phyloP scores from a whole-genome alignment of 129 eudicot genomes.

The Flaveria sonorensis region DNA sequence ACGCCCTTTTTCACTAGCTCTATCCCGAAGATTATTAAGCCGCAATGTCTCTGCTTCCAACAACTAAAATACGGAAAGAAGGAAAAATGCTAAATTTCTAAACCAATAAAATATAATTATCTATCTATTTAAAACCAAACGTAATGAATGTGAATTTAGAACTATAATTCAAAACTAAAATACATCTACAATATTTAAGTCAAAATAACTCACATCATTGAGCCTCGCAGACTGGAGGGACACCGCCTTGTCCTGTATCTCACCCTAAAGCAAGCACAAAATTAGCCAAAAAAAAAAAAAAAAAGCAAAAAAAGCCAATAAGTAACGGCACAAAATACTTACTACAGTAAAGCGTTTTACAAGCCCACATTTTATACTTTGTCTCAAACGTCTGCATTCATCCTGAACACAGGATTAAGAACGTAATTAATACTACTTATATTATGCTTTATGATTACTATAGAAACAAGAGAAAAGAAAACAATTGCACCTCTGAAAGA shows the following conservation, averaged over 20 bases:
- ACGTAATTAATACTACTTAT: not conserved
- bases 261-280: slow-evolving; percentile 58
- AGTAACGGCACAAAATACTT: slow-evolving; percentile 38
- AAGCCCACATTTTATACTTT: slow-evolving; percentile 81
- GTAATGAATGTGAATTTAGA: not conserved
- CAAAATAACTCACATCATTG: slow-evolving; percentile 59
- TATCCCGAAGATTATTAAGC: slow-evolving; percentile 79
- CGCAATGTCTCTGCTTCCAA: slow-evolving; percentile 70
- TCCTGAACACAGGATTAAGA: slow-evolving; percentile 51
- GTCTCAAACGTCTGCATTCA: slow-evolving; percentile 83
- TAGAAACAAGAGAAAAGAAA: not conserved
- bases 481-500: slow-evolving; percentile 57
- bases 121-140: no score
- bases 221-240: slow-evolving; percentile 68
- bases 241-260: slow-evolving; percentile 72
- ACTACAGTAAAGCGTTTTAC: slow-evolving; percentile 75
- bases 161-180: not conserved
- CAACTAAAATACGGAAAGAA: slow-evolving; percentile 43
- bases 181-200: slow-evolving; percentile 7
- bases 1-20: slow-evolving; percentile 87
- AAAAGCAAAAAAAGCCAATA: not conserved
- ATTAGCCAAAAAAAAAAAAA: not conserved
- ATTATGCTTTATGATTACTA: slow-evolving; percentile 7
- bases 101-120: not conserved
- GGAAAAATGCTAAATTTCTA: slow-evolving; percentile 3